Conservation (phyloP, 1,139 yeast species). For the Yamadazyma triangularis region DNA sequence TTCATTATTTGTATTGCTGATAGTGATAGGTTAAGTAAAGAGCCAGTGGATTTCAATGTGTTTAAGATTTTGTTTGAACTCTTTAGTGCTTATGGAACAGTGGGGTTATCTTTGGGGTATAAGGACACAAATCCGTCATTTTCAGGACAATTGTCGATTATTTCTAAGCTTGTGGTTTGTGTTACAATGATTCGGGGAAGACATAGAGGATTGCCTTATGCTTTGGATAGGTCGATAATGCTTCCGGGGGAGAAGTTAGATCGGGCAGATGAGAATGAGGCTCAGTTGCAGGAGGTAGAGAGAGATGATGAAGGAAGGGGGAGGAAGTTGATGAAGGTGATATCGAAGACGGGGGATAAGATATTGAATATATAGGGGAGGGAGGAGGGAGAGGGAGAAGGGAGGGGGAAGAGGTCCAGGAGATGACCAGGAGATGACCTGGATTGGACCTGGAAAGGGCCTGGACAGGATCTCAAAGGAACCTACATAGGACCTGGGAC, state of each 20-base stretch:
- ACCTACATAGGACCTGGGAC: too few species aligned
- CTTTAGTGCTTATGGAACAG: slow-evolving; percentile 94
- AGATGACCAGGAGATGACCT: too few species aligned
- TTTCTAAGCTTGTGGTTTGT: slow-evolving; percentile 80
- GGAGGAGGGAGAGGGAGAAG: too few species aligned
- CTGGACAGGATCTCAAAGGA: too few species aligned
- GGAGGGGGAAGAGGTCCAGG: too few species aligned
- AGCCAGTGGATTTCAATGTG: slow-evolving; percentile 52
- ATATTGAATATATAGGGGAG: too few species aligned
- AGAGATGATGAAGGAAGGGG: too few species aligned
- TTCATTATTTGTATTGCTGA: slow-evolving; percentile 87
- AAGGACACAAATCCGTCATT: slow-evolving; percentile 65
- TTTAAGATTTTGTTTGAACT: slow-evolving; percentile 81
- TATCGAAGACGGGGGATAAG: too few species aligned
- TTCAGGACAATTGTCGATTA: slow-evolving; percentile 61
- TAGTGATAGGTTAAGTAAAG: slow-evolving; percentile 51
- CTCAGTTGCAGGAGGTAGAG: too few species aligned
- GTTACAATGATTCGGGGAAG: slow-evolving; percentile 93
- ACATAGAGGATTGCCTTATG: slow-evolving; percentile 93
- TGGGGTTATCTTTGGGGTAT: slow-evolving; percentile 85
- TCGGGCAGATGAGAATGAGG: too few species aligned
- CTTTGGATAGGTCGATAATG: slow-evolving; percentile 91
- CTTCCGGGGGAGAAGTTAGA: slow-evolving; percentile 70
- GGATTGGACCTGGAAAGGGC: too few species aligned
- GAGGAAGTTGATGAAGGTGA: too few species aligned